Evolutionary conservation across 1,139 yeast species (phyloP).

Genomic region (Kurtzmaniella natalensis): DNA sequence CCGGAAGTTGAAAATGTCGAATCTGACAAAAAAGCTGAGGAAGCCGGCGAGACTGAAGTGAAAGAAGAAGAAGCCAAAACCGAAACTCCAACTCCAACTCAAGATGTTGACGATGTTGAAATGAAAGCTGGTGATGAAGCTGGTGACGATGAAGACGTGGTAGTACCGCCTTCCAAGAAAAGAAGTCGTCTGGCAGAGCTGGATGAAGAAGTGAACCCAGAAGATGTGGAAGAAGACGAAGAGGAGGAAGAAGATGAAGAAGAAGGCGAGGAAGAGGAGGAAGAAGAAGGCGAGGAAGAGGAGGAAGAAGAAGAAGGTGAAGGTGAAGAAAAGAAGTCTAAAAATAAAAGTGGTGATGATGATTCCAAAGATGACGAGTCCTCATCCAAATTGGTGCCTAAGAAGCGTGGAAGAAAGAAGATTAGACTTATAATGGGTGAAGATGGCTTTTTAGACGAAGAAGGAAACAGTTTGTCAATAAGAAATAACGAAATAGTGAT

Average conservation of each 20-base stretch:
- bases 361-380: slow-evolving; percentile 14
- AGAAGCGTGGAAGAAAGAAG: slow-evolving; percentile 46
- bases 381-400: slow-evolving; percentile 19
- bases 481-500: slow-evolving; percentile 77
- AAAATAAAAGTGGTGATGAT: slow-evolving; percentile 15
- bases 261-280: slow-evolving; percentile 15
- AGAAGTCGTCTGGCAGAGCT: slow-evolving; percentile 4
- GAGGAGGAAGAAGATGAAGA: slow-evolving; percentile 18
- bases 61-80: too few species aligned
- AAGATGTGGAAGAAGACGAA: slow-evolving; percentile 17
- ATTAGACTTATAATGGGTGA: slow-evolving; percentile 32
- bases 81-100: too few species aligned
- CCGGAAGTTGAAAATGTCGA: too few species aligned
- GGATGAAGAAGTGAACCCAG: slow-evolving; percentile 15
- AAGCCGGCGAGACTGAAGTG: too few species aligned
- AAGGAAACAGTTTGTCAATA: slow-evolving; percentile 51
- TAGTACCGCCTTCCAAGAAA: background rate
- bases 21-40: too few species aligned
- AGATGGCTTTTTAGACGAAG: slow-evolving; percentile 44
- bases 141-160: background rate
- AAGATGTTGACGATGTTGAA: background rate
- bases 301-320: slow-evolving; percentile 23
- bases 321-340: slow-evolving; percentile 18
- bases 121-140: background rate
- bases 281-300: slow-evolving; percentile 19